Conservation (phyloP, 1,284 basidiomycete species). For the Ganoderma lingzhi region DNA sequence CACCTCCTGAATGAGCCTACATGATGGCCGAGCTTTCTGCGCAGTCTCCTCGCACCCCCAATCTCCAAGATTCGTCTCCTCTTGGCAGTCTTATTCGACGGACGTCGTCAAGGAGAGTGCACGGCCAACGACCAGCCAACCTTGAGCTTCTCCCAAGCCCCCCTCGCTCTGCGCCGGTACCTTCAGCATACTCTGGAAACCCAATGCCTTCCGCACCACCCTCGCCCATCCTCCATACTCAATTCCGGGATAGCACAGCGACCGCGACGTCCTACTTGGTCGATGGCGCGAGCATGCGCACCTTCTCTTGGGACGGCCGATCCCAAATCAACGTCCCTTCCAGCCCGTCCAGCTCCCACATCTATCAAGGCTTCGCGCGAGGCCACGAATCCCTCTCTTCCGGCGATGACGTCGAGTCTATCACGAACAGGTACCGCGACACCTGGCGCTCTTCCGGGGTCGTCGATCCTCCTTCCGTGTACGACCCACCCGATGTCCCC, state of each 20-base stretch:
- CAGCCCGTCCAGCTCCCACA: constrained; percentile 24
- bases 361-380: constrained; percentile 12
- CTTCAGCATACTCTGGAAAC: constrained; percentile 3
- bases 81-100: constrained; percentile 50
- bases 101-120: constrained; percentile 47
- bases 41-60: constrained; percentile 22
- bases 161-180: constrained; percentile 19
- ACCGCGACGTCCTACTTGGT: constrained; percentile 51
- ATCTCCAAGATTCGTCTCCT: constrained; percentile 47
- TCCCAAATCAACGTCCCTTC: constrained; percentile 18
- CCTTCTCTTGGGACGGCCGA: constrained; percentile 33
- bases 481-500: constrained; percentile 30
- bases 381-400: constrained; percentile 39
- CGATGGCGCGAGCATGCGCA: constrained; percentile 34
- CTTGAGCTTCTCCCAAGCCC: constrained; percentile 34
- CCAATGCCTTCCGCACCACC: constrained; percentile 41
- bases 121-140: constrained; percentile 25
- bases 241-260: constrained; percentile 63
- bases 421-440: constrained; percentile 38
- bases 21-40: constrained; percentile 29
- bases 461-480: constrained; percentile 24
- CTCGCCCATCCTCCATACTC: constrained; percentile 70
- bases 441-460: constrained; percentile 35
- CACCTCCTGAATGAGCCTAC: constrained; percentile 7
- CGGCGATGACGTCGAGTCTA: constrained; percentile 46